Percentiles rank a stretch among this genome's conserved stretches.
Conservation (phyloP, 306 rosid genomes). For the Dicorynia guianensis region DNA sequence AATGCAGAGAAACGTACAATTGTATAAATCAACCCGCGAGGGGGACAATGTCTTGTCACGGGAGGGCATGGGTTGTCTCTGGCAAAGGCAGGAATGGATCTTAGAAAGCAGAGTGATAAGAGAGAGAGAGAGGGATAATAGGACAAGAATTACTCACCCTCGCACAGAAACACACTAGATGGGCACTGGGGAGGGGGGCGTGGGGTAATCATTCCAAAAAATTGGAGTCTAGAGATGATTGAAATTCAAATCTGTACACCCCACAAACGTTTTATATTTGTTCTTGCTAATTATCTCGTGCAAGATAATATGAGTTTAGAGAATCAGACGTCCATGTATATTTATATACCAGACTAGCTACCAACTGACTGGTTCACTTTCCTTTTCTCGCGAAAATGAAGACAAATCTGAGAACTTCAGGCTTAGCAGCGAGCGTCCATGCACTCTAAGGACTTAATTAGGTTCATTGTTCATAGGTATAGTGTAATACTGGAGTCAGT, state of each 20-base stretch:
- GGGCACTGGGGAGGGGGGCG: slow-evolving; percentile 9
- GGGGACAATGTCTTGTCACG: slow-evolving; percentile 48
- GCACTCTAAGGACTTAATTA: too few relatives aligned
- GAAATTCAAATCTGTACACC: slow-evolving; percentile 18
- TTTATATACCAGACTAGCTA: too few relatives aligned
- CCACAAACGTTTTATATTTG: neutral
- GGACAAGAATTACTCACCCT: slow-evolving; percentile 34
- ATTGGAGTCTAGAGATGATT: slow-evolving; percentile 4
- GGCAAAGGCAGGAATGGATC: slow-evolving; percentile 39
- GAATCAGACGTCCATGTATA: too few relatives aligned
- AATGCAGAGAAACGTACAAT: slow-evolving; percentile 1
- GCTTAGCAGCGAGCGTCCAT: too few relatives aligned
- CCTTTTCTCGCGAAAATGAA: too few relatives aligned
- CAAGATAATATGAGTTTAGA: too few relatives aligned
- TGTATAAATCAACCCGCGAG: neutral
- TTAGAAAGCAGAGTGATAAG: slow-evolving; percentile 2
- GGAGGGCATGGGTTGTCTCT: slow-evolving; percentile 52
- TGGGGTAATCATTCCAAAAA: slow-evolving; percentile 55
- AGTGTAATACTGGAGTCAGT: too few relatives aligned
- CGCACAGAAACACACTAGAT: slow-evolving; percentile 36
- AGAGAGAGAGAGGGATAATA: slow-evolving; percentile 20
- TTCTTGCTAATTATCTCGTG: too few relatives aligned
- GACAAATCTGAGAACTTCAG: too few relatives aligned
- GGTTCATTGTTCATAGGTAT: too few relatives aligned
- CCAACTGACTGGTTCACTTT: too few relatives aligned